phyloP scores from a whole-genome alignment of 1,139 yeast genomes.

The Pichia sp. region DNA sequence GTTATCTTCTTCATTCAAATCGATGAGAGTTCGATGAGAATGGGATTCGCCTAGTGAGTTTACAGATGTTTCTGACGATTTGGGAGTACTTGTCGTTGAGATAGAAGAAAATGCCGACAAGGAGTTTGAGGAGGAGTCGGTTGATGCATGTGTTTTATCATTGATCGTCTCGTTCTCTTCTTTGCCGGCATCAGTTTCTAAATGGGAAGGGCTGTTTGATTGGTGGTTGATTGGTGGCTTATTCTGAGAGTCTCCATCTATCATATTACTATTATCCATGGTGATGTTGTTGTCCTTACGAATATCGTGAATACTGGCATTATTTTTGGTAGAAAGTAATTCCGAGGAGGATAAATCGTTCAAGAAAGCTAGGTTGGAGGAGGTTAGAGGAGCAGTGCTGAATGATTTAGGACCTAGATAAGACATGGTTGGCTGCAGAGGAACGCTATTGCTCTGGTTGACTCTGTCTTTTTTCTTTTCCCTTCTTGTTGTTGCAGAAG shows the following conservation, averaged over 20 bases:
- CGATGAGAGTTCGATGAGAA: slow-evolving; percentile 1
- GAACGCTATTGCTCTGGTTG: not conserved
- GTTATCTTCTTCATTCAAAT: slow-evolving; percentile 16
- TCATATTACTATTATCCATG: not conserved
- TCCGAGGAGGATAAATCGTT: not conserved
- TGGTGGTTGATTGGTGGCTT: not conserved
- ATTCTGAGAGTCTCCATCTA: not conserved
- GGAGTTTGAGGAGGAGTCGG: slow-evolving; percentile 1
- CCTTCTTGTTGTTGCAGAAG: not conserved
- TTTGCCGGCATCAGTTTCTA: not conserved
- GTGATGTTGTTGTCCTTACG: not conserved
- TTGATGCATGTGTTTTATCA: not conserved
- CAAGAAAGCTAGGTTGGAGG: slow-evolving; percentile 20
- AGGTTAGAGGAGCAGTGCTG: slow-evolving; percentile 31
- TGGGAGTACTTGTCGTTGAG: slow-evolving; percentile 4
- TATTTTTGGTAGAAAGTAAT: not conserved
- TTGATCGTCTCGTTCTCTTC: not conserved
- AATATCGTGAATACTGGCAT: not conserved
- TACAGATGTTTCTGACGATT: slow-evolving; percentile 15
- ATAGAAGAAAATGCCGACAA: slow-evolving; percentile 1
- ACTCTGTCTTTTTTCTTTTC: not conserved
- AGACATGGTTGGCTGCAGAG: slow-evolving; percentile 24
- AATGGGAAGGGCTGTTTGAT: too few relatives aligned
- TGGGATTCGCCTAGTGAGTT: slow-evolving; percentile 6
- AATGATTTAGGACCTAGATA: slow-evolving; percentile 33